phyloP scores from a whole-genome alignment of 768 basidiomycete genomes.

The Naganishia onofrii region DNA sequence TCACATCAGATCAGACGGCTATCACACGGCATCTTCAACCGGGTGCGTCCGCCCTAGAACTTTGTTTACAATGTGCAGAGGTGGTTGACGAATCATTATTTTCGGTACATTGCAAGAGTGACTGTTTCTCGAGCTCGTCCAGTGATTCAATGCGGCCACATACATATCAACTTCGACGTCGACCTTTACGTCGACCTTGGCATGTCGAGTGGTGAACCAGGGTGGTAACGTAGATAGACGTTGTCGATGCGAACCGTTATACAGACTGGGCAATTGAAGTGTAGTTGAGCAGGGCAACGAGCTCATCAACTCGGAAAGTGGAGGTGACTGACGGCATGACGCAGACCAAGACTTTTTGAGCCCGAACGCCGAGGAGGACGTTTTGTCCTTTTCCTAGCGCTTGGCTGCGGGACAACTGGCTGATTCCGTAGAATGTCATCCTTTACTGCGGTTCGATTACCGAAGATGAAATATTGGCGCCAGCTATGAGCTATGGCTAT shows the following conservation, averaged over 20 bases:
- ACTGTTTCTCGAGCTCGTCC: too few relatives aligned
- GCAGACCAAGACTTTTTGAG: not conserved
- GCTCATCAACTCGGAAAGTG: not conserved
- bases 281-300: not conserved
- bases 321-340: too few relatives aligned
- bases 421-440: not conserved
- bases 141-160: too few relatives aligned
- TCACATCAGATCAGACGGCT: not conserved
- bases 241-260: too few relatives aligned
- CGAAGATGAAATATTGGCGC: not conserved
- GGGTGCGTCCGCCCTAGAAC: not conserved
- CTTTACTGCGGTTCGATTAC: not conserved
- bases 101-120: too few relatives aligned
- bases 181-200: too few relatives aligned
- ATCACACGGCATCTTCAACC: not conserved
- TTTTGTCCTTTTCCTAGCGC: not conserved
- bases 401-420: not conserved
- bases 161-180: too few relatives aligned
- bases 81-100: not conserved
- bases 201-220: too few relatives aligned
- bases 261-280: too few relatives aligned
- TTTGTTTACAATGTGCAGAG: not conserved
- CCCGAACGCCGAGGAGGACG: not conserved
- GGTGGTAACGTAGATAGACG: too few relatives aligned
- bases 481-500: not conserved